Base-by-base conservation (phyloP, 768 basidiomycete genomes). In the Stropharia rugosoannulata region DNA sequence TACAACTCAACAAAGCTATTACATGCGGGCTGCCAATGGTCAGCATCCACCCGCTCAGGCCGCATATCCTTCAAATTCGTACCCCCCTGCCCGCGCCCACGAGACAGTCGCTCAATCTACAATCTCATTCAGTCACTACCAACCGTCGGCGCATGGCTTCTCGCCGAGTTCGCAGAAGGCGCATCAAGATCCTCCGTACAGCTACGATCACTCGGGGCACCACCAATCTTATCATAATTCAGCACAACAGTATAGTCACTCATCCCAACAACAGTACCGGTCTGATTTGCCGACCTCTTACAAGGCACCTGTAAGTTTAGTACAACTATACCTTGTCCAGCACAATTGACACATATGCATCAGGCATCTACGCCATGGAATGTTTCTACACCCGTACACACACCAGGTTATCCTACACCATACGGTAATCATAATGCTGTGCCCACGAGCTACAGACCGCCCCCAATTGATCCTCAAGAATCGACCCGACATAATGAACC, bases 61-160 rank as follows among this genome's bases (percentile, higher is more conserved):
- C 48, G 37, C 47, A 16, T 60, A 63, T 32, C 56, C 62, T 41
- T 50, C 41, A 42, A 18, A 60, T 41, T 38, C 59, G 27, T 49
- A 44, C 22, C 47, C 54, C 22, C 51, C 53, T 55, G 37, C 27
- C 36, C 49, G 40, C 45, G 19, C 51, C 36, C 35, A 45, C 32
- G 35, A 49, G 38, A 11, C 55, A 36, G 11, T 55, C 16, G 12
- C 53, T 35, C 53, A 57, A 46, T 43, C 58, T 35, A 49, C 67
- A 7, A 73, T 79, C 49, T 72, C 77, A 2, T 80, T 80, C 62
- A 77, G 72, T 37, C 79, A 80, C 61, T 80, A 79, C 54, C 79
- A 78, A 58, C 79, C 79, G 12, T 69, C 74, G 32, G 74, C 75
- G 36, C 74, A 70, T 27, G 70, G 66, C 6, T 78, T 78, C 45